phyloP scores from a whole-genome alignment of 176 grass and related monocot species.

The Eragrostis nindensis region DNA sequence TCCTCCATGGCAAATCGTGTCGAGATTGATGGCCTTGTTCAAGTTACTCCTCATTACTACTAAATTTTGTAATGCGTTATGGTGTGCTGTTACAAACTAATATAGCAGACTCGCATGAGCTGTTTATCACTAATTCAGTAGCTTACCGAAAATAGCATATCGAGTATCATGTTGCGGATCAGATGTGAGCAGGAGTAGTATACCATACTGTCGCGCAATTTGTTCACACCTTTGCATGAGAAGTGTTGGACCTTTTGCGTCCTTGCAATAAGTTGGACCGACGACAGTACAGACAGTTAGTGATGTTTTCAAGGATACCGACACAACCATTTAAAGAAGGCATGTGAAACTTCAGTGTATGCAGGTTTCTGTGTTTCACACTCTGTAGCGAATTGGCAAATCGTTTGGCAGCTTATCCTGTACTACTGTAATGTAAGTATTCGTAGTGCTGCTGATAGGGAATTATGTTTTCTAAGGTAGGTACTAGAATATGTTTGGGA shows the following conservation, averaged over 20 bases:
- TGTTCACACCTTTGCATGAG: constrained; percentile 32
- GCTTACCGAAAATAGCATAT: not conserved
- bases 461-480: constrained; percentile 20
- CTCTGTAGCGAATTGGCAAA: constrained; percentile 12
- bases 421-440: constrained; percentile 7
- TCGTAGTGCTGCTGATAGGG: constrained; percentile 13
- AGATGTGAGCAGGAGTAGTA: not conserved
- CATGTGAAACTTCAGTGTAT: not conserved
- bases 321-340: not conserved
- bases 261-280: not conserved
- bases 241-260: constrained; percentile 16
- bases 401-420: constrained; percentile 7
- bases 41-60: not conserved
- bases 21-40: not conserved
- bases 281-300: not conserved
- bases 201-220: not conserved
- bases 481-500: constrained; percentile 10
- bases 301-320: constrained; percentile 22
- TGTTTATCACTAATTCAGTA: not conserved
- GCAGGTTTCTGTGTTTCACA: constrained; percentile 42
- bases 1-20: not conserved
- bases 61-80: not conserved
- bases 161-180: not conserved
- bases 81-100: not conserved
- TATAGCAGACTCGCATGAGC: not conserved